These are phyloP conservation scores for Circinella umbellata DNA, from an alignment of 371 early-diverging fungal genomes.

Conservation along the genomic window DNA sequence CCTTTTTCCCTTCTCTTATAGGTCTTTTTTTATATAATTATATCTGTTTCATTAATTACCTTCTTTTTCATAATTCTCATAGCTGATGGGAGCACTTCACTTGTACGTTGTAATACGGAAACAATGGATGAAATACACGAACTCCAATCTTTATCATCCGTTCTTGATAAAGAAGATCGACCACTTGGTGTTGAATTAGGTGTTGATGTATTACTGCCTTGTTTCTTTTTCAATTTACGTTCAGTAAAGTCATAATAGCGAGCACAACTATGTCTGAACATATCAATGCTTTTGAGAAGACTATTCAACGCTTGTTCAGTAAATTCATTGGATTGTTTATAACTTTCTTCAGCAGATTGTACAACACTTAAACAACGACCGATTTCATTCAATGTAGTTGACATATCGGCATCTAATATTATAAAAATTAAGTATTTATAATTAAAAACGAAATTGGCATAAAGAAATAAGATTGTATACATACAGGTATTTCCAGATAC, in stretches of 20 bases:
- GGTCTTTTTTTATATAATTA: no score
- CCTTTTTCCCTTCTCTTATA: no score
- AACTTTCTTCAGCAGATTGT: not conserved
- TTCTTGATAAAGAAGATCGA: not conserved
- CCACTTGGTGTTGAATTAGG: not conserved
- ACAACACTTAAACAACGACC: slow-evolving; percentile 21
- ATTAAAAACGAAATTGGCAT: not conserved
- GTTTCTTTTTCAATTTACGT: not conserved
- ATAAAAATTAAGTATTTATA: not conserved
- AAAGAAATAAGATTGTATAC: not conserved
- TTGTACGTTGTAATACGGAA: slow-evolving; percentile 21
- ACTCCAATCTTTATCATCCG: not conserved
- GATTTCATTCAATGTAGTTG: slow-evolving; percentile 25
- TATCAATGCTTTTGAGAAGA: not conserved
- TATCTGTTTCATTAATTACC: slow-evolving; percentile 13
- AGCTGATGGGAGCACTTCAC: slow-evolving; percentile 23
- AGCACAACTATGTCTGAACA: slow-evolving; percentile 11
- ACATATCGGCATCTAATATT: slow-evolving; percentile 30
- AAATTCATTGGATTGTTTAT: slow-evolving; percentile 15
- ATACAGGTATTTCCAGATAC: slow-evolving; percentile 25
- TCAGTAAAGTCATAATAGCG: slow-evolving; percentile 1
- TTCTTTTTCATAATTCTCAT: slow-evolving; percentile 23
- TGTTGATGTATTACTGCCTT: slow-evolving; percentile 1
- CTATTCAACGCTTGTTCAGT: slow-evolving; percentile 25
- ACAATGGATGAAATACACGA: not conserved